phyloP scores from a whole-genome alignment of 2,329 filamentous ascomycete genomes.

The Dothidotthia symphoricarpi region DNA sequence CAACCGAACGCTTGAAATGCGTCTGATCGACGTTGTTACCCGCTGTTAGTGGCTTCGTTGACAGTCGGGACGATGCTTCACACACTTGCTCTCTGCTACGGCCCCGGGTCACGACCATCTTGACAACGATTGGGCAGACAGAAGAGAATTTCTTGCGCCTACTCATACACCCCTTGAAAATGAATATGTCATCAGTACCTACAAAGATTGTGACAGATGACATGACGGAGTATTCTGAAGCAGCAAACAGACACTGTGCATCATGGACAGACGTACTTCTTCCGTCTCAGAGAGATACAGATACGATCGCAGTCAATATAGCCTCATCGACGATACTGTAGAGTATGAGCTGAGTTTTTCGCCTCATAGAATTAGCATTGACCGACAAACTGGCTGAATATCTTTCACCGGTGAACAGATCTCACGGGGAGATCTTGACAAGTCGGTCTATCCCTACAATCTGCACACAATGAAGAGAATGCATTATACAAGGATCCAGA shows the following conservation, averaged over 20 bases:
- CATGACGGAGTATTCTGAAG: constrained; percentile 14
- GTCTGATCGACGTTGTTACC: too few species aligned
- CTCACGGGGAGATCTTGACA: too few species aligned
- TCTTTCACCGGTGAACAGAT: too few species aligned
- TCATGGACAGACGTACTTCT: too few species aligned
- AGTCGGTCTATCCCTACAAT: background rate
- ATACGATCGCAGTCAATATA: too few species aligned
- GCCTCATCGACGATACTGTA: too few species aligned
- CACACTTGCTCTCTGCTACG: background rate
- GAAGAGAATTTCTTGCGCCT: background rate
- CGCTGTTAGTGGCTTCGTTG: background rate
- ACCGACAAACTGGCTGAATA: too few species aligned
- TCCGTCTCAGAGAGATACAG: too few species aligned
- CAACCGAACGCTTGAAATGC: constrained; percentile 20
- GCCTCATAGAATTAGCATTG: too few species aligned
- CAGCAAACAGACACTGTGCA: constrained; percentile 10
- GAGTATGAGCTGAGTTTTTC: too few species aligned
- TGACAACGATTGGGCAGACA: constrained; percentile 3
- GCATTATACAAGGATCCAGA: background rate
- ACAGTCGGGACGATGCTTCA: constrained; percentile 2
- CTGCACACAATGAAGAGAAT: too few species aligned
- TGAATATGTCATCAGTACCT: constrained; percentile 16
- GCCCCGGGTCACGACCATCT: constrained; percentile 2
- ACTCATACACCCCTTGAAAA: too few species aligned
- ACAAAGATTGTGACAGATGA: constrained; percentile 20